Evolutionary conservation across 1,284 basidiomycete genomes (phyloP), one percentile per base, ranked within the genome.

Genomic region (Pyrrhoderma lamaoense): DNA sequence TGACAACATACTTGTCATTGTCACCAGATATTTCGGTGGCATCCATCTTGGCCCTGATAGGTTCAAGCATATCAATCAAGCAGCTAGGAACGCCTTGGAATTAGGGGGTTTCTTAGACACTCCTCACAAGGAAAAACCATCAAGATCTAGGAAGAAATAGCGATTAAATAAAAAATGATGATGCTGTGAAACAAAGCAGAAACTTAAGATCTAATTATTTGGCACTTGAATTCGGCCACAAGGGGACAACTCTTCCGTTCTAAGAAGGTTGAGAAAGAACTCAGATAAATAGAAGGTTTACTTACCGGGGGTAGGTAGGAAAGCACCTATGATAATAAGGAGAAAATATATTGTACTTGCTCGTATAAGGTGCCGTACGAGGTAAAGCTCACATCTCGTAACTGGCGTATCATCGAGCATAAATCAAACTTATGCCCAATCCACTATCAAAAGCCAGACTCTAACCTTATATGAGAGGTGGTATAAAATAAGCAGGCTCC

Each of bases 41-140:
- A 86, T 84, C 21, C 84, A 85, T 56, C 72, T 94, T 0, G 89
- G 92, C 1, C 80, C 92, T 0, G 91, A 94, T 64, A 75, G 93
- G 22, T 95, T 94, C 73, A 94, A 93, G 64, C 87, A 92, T 58
- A 93, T 93, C 62, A 93, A 90, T 61, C 88, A 93, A 63, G 89
- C 87, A 2, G 92, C 91, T 5, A 73, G 92, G 19, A 89, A 89
- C 61, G 91, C 91, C 0, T 71, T 94, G 9, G 87, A 93, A 47
- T 56, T 80, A 0, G 92, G 86, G n/a, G 88, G 87, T 0, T 88
- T 91, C 62, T 66, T 92, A 22, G 82, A 87, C 8, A 58, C 45
- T 1, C 50, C 38, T 11, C 50, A 54, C 9, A 49, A 36, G 11
- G 46, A 34, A 25, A 56, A 56, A 34, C 47, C 35, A 14, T 27